Evolutionary conservation across 2,329 filamentous ascomycete species (phyloP).

Genomic region (Pyrenochaeta sp.): DNA sequence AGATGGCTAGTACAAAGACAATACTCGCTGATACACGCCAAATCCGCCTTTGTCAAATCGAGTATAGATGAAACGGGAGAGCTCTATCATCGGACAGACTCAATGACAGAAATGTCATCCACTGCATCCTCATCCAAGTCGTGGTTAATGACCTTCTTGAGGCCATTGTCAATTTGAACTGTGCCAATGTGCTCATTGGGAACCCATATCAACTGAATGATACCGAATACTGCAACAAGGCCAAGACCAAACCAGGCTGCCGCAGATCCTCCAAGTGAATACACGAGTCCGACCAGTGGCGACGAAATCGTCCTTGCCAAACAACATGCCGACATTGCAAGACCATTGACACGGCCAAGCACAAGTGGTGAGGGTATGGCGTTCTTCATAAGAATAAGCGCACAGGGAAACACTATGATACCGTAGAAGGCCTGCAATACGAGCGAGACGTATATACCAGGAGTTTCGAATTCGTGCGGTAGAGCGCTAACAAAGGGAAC

Average conservation of each 20-base stretch:
- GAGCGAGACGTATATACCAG: slow-evolving; percentile 71
- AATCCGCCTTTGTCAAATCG: slow-evolving; percentile 3
- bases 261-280: slow-evolving; percentile 68
- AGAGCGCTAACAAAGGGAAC: slow-evolving; percentile 72
- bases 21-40: background rate
- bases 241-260: slow-evolving; percentile 69
- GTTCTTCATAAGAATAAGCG: slow-evolving; percentile 79
- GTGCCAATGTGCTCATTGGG: slow-evolving; percentile 55
- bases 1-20: slow-evolving; percentile 1
- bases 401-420: slow-evolving; percentile 73
- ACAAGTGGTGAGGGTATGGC: slow-evolving; percentile 69
- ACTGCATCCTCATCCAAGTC: slow-evolving; percentile 34
- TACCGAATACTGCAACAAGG: slow-evolving; percentile 63
- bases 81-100: slow-evolving; percentile 31
- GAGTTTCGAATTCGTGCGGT: slow-evolving; percentile 61
- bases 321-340: slow-evolving; percentile 72
- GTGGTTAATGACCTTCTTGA: slow-evolving; percentile 38
- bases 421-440: slow-evolving; percentile 72
- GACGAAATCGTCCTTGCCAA: slow-evolving; percentile 74
- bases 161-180: slow-evolving; percentile 42
- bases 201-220: slow-evolving; percentile 65
- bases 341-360: slow-evolving; percentile 75
- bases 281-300: slow-evolving; percentile 72
- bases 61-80: background rate
- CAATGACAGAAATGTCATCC: slow-evolving; percentile 37